Base-by-base conservation (phyloP, 164 flowering plant species). In the Umbilicus rupestris region DNA sequence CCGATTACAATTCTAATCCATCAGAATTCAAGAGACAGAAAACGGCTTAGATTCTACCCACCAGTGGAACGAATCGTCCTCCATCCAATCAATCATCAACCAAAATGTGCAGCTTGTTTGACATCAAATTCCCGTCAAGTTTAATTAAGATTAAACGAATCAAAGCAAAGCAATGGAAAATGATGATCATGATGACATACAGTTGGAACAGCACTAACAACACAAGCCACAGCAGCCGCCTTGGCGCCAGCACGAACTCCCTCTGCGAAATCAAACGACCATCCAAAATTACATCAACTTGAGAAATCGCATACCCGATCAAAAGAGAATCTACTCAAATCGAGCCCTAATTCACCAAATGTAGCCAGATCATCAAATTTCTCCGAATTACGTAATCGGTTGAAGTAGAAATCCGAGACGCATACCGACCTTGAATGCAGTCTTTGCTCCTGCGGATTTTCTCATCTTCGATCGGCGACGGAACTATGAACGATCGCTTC, bases 181-280 rank as follows among this genome's bases (percentile, higher is more conserved):
- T 30, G 19, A 66, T 15, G 39, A 63, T 17, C 71, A 66, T 41
- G 55, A 33, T 39, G 17, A 68, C 78, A 55, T 74, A 93, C 98
- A 47, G 96, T 90, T 12, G 97, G 92, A 44, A 90, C 81, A 15
- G 96, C 90, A 52, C 73, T 74, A 39, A 69, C 90, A 55, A 89
- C 92, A 41, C 79, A 70, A 1, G 90, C 85, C 45, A 90, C 64
- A 4, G 87, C 70, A 70, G 96, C 96, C 9, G 95, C 94, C 75
- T 85, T 90, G 12, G 72, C 68, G 52, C 97, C 98, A 1, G 81
- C 92, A 70, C 84, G 83, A 70, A 81, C 87, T 7, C 92, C 96
- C 55, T 86, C 98, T 93, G 86, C 82, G 76, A n/a, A 15, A 14
- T 39, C 29, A 24, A 39, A 39, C 30, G 5, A 60, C 55, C n/a